These are phyloP conservation scores for Ceratocystis alfenasii DNA, from an alignment of 2,329 filamentous ascomycete species.

Conservation along the genomic window DNA sequence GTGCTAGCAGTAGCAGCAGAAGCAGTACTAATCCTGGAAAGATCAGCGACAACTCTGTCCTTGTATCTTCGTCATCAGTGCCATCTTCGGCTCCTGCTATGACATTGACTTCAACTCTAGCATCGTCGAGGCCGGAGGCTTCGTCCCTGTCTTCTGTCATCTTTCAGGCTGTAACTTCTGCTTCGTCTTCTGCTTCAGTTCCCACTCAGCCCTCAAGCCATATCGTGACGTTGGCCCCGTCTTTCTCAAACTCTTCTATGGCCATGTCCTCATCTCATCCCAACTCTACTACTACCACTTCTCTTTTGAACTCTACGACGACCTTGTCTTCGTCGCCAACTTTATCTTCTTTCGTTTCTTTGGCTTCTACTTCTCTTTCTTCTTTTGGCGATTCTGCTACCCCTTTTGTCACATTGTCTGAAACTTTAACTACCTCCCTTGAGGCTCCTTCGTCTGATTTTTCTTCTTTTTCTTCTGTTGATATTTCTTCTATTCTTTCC, in stretches of 20 bases:
- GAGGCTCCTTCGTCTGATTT: not conserved
- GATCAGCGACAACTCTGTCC: not conserved
- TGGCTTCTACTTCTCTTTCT: not conserved
- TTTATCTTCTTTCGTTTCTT: not conserved
- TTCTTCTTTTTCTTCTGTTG: conserved; percentile 1
- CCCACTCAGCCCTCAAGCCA: not conserved
- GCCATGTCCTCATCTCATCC: not conserved
- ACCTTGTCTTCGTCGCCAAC: not conserved
- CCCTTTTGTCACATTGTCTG: conserved; percentile 1
- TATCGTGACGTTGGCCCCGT: not conserved
- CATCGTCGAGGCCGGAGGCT: not conserved
- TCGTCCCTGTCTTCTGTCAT: not conserved
- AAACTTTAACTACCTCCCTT: not conserved
- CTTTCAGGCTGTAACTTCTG: not conserved
- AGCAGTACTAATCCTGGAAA: not conserved
- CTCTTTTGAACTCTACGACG: not conserved
- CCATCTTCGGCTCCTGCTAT: not conserved
- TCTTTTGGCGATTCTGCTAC: conserved; percentile 8
- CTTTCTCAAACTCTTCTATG: conserved; percentile 6
- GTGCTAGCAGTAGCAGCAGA: not conserved
- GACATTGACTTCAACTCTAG: not conserved
- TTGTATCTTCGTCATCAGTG: not conserved
- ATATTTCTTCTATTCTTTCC: not conserved
- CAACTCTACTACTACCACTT: not conserved
- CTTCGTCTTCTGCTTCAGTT: not conserved